Base-by-base conservation (phyloP, 2,329 filamentous ascomycete genomes). In the Exutisphaerella laricina region DNA sequence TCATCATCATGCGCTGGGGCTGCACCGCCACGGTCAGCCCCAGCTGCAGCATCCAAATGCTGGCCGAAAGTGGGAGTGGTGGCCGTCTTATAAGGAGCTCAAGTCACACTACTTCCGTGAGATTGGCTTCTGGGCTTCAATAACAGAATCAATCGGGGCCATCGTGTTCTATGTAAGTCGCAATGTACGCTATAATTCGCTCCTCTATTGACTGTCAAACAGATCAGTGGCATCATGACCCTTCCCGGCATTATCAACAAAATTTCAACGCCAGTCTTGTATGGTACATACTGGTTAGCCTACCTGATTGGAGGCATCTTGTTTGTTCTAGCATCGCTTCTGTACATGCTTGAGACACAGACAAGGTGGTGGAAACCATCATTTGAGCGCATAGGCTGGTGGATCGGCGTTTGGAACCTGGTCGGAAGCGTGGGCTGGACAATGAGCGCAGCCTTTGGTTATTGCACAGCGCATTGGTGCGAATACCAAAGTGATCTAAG, bases 271-370 rank as follows among this genome's bases (percentile, higher is more conserved):
- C 32, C 41, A 20, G 46, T 50, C 14, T 48, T 51, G 2, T 40
- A 26, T 13, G 45, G 45, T 20, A 43, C 32, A 26, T 60, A 58
- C 44, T 60, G 57, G 57, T 41, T 58, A 5, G 54, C 57, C 8
- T 54, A 60, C 41, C 39, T 55, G 7, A 38, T 61, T 13, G 58
- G 55, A 4, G 54, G 54, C 14, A 37, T 50, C 4, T 51, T 55
- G 22, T 60, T 61, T 50, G 37, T 59, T 9, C 36, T 53, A 10
- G 51, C 55, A 4, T 55, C 55, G n/a, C 35, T 48, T 10, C 30
- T 61, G 33, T 61, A 59, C 42, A 58, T 55, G 45, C 41, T 61
- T 28, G 55, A 58, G 38, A 59, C 58, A 18, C 58, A 61, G 40
- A 48, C 54, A 30, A 48, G 50, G n/a, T 61, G 58, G 58, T 57